A percentile compares a stretch with the other conserved stretches of the same genome.
phyloP scores from a whole-genome alignment of 176 grass and related monocot genomes.

The Zea mays region DNA sequence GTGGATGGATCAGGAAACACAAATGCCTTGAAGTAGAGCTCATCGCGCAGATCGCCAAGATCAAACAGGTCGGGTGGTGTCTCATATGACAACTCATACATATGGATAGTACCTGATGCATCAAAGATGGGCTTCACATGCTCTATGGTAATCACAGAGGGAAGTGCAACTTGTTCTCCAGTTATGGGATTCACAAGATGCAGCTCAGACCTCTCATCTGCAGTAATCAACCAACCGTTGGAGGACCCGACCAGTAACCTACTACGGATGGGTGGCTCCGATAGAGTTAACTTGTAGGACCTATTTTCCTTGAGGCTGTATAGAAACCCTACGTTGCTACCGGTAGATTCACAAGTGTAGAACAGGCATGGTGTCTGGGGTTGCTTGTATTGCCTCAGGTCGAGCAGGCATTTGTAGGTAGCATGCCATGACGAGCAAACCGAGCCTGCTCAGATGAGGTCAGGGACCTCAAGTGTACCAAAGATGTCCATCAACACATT shows the following conservation, averaged over 20 bases:
- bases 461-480: too few relatives aligned
- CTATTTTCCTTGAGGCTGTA: too few relatives aligned
- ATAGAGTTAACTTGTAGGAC: slow-evolving; percentile 2
- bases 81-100: neutral
- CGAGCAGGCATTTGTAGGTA: too few relatives aligned
- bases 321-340: too few relatives aligned
- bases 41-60: neutral
- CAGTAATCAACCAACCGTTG: neutral
- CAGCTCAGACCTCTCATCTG: slow-evolving; percentile 16
- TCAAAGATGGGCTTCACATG: neutral
- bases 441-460: too few relatives aligned
- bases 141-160: too few relatives aligned
- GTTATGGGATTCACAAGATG: slow-evolving; percentile 21
- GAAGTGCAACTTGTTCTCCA: neutral
- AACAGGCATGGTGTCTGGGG: too few relatives aligned
- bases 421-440: too few relatives aligned
- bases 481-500: too few relatives aligned
- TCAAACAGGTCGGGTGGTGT: neutral
- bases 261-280: neutral
- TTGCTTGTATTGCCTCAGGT: too few relatives aligned
- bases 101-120: neutral
- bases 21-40: slow-evolving; percentile 9
- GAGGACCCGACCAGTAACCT: neutral
- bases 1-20: neutral
- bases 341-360: too few relatives aligned